Conservation (phyloP, 2,329 filamentous ascomycete genomes). For the Cladophialophora psammophila region DNA sequence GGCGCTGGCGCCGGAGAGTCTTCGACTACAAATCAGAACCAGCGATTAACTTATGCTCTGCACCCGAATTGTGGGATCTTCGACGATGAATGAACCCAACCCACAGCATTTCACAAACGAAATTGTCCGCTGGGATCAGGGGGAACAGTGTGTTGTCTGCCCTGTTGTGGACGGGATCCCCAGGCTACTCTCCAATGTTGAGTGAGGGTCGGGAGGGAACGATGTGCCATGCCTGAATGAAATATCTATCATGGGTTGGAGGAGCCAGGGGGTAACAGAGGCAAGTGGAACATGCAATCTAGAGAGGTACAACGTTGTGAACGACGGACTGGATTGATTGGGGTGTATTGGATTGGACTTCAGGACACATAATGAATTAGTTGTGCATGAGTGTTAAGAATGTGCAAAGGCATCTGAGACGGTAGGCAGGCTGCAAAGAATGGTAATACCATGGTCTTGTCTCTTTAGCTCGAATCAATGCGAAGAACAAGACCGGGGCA, state of each 20-base stretch:
- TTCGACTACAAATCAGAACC: slow-evolving; percentile 33
- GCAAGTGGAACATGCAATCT: not conserved
- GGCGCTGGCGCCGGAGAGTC: slow-evolving; percentile 50
- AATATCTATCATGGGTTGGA: not conserved
- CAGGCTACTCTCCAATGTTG: not conserved
- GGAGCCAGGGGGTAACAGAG: not conserved
- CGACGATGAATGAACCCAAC: slow-evolving; percentile 55
- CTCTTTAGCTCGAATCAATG: not conserved
- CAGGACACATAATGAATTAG: not conserved
- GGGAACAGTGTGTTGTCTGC: not conserved
- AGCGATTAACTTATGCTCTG: slow-evolving; percentile 78
- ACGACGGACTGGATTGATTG: not conserved
- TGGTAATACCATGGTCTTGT: not conserved
- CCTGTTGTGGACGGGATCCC: not conserved
- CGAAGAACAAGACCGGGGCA: not conserved
- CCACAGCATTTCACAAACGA: not conserved
- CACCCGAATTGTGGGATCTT: slow-evolving; percentile 88
- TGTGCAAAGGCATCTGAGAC: not conserved
- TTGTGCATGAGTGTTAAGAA: not conserved
- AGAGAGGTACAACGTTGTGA: not conserved
- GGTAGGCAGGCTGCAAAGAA: not conserved
- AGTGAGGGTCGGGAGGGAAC: not conserved
- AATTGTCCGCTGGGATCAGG: not conserved
- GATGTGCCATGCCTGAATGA: not conserved
- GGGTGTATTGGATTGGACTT: not conserved